Evolutionary conservation across 1,284 basidiomycete genomes (phyloP), one percentile per base, ranked within the genome.

Genomic region (Chondrostereum purpureum): DNA sequence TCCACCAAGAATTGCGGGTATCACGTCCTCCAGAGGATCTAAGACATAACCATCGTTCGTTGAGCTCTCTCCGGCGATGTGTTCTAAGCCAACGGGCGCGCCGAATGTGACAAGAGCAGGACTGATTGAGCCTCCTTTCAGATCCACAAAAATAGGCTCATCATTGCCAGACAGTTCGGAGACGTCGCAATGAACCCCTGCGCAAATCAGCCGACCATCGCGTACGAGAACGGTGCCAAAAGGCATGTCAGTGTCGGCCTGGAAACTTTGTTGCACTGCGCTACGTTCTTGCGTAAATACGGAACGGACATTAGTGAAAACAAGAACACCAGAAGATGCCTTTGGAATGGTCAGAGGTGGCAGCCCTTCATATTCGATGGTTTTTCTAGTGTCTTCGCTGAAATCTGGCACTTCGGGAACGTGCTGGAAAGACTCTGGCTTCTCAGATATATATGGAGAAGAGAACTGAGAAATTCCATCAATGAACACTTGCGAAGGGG

Each of bases 401-500:
- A 82, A 87, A 51, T 74, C 74, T 0, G 84, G 84, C 16, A 78
- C 73, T 38, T 62, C 64, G 1, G 85, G 84, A 6, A 65, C 53
- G 6, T 55, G 53, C 51, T 86, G 82, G 55, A 69, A 75, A 2
- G 58, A 51, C 11, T 55, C 49, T 1, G 73, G 72, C 54, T 84
- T 85, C 33, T 59, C 51, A 13, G 66, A 53, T n/a, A 69, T 54
- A 53, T 70, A 59, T 0, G 73, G 64, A 1, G 54, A 47, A 11
- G 61, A 49, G 13, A 85, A 55, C 54, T 86, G 83, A 3, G 74
- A 66, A 38, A 84, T 77, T 5, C 83, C 83, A 51, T 86, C 83
- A 31, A 85, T 78, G 58, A 77, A 78, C 10, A 86, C 82, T 57
- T 86, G 81, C 24, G 65, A 77, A 56, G 77, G 92, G 55, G 76